Percentiles rank a stretch among this genome's conserved stretches.
Conservation (phyloP, 176 grass and related monocot genomes). For the Musa schizocarpa region DNA sequence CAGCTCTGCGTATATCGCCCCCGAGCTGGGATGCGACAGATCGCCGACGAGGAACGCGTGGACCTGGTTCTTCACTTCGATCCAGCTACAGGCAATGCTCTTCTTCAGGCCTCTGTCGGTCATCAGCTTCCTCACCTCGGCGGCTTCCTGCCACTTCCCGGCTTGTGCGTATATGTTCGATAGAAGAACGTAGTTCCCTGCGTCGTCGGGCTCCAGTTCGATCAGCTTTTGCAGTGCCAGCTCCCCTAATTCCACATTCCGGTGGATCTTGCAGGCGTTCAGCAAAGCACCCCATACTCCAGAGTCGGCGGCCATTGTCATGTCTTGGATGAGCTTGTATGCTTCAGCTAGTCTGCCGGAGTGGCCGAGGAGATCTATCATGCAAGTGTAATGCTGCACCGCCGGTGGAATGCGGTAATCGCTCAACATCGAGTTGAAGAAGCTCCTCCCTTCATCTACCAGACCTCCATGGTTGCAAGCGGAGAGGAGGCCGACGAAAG, state of each 20-base stretch:
- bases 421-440: constrained; percentile 50
- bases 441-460: constrained; percentile 44
- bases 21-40: constrained; percentile 53
- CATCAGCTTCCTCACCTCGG: constrained; percentile 51
- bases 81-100: constrained; percentile 67
- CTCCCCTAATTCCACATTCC: constrained; percentile 53
- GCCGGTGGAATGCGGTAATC: constrained; percentile 40
- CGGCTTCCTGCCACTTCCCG: constrained; percentile 64
- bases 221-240: constrained; percentile 59
- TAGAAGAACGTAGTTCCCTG: constrained; percentile 72
- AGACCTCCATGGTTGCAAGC: constrained; percentile 64
- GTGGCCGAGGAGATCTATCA: constrained; percentile 68
- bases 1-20: constrained; percentile 54
- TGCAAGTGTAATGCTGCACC: constrained; percentile 65
- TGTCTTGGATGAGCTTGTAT: constrained; percentile 45
- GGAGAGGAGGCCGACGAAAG: constrained; percentile 58
- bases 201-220: constrained; percentile 61
- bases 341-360: constrained; percentile 52
- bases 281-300: constrained; percentile 66
- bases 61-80: constrained; percentile 52
- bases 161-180: constrained; percentile 74
- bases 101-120: constrained; percentile 59
- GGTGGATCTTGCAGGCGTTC: constrained; percentile 69
- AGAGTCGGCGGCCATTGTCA: constrained; percentile 56
- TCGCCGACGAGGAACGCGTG: constrained; percentile 77